phyloP scores from a whole-genome alignment of 2,329 filamentous ascomycete genomes.

The Stagonosporopsis cucurbitacearum region DNA sequence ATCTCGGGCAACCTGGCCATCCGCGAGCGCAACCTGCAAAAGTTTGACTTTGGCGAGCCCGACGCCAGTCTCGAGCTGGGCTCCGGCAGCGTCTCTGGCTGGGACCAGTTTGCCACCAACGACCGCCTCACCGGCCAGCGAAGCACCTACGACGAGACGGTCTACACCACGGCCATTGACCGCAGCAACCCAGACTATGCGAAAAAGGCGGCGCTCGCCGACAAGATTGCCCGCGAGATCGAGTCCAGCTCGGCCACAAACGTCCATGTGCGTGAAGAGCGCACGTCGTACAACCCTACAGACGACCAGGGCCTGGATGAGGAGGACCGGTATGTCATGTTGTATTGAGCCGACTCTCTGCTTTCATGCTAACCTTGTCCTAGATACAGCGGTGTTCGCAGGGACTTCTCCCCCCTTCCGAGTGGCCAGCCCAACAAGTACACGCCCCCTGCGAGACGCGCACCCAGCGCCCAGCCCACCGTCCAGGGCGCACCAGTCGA shows the following conservation, averaged over 20 bases:
- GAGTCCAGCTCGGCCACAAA: conserved; percentile 77
- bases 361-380: conserved; percentile 8
- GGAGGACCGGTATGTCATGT: conserved; percentile 79
- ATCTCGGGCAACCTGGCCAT: conserved; percentile 77
- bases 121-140: conserved; percentile 85
- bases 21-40: conserved; percentile 77
- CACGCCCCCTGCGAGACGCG: conserved; percentile 85
- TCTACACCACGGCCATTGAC: conserved; percentile 93
- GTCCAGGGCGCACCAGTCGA: conserved; percentile 81
- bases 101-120: conserved; percentile 96
- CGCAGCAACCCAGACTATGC: conserved; percentile 82
- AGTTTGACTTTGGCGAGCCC: conserved; percentile 75
- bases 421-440: conserved; percentile 74
- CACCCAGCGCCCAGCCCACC: conserved; percentile 75
- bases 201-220: conserved; percentile 75
- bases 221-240: conserved; percentile 87
- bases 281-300: conserved; percentile 70
- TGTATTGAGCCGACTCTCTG: neutral
- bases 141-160: conserved; percentile 90
- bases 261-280: conserved; percentile 87
- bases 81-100: conserved; percentile 57
- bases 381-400: conserved; percentile 90
- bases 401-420: conserved; percentile 71
- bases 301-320: conserved; percentile 75
- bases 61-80: conserved; percentile 76